phyloP scores from a whole-genome alignment of 2,329 filamentous ascomycete genomes.

The Trichoderma breve region DNA sequence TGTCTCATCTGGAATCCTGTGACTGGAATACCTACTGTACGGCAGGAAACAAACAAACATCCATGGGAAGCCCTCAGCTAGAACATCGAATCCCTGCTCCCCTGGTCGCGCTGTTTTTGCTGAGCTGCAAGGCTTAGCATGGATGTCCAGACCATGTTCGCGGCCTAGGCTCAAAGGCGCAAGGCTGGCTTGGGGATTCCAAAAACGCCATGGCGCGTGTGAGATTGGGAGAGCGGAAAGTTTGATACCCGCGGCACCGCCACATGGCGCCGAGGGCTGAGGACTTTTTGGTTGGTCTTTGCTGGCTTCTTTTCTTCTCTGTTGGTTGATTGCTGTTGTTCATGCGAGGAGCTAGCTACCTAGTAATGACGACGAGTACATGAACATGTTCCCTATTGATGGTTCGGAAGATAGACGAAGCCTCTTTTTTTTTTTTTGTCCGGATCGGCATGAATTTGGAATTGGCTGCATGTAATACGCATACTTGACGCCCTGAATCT shows the following conservation, averaged over 20 bases:
- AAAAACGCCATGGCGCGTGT: not conserved
- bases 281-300: not conserved
- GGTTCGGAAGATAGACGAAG: not conserved
- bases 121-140: not conserved
- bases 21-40: not conserved
- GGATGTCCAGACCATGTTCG: not conserved
- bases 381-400: not conserved
- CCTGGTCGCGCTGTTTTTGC: not conserved
- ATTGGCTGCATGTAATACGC: not conserved
- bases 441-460: not conserved
- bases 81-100: not conserved
- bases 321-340: not conserved
- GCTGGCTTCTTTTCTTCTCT: not conserved
- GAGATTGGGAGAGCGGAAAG: not conserved
- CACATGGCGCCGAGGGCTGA: not conserved
- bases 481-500: not conserved
- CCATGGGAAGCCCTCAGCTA: not conserved
- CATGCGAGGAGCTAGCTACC: not conserved
- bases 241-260: conserved; percentile 2
- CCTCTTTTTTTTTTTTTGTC: not conserved
- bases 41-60: not conserved
- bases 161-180: not conserved
- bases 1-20: not conserved
- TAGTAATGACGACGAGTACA: not conserved
- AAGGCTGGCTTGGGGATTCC: conserved; percentile 1